Evolutionary conservation across 2,329 filamentous ascomycete species (phyloP).

Genomic region (Ceratocystis cacaofunesta): DNA sequence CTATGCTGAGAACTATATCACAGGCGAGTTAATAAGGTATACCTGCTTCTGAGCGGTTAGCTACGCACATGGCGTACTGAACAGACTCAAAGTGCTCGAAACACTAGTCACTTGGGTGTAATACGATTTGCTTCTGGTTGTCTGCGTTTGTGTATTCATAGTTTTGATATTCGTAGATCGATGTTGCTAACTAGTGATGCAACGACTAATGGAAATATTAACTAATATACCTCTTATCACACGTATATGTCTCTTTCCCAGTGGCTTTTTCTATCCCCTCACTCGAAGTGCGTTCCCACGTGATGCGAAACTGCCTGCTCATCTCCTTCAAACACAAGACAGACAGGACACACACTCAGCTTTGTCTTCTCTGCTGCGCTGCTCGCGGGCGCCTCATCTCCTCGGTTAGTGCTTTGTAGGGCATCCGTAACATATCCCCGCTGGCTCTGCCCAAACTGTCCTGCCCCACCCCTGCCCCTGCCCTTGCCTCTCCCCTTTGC

Average conservation of each 20-base stretch:
- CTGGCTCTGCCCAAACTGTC: neutral
- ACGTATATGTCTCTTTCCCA: neutral
- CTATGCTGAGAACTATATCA: neutral
- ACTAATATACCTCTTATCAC: neutral
- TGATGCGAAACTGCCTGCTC: constrained; percentile 53
- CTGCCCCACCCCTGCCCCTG: neutral
- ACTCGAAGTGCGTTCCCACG: constrained; percentile 41
- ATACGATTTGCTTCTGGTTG: neutral
- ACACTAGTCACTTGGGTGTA: neutral
- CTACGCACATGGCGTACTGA: neutral
- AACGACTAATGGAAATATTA: neutral
- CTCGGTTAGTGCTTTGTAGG: neutral
- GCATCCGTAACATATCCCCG: neutral
- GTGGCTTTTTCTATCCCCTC: neutral
- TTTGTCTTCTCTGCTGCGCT: neutral
- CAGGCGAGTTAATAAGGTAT: neutral
- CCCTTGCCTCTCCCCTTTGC: constrained; percentile 18
- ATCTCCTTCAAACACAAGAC: constrained; percentile 50
- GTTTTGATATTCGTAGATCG: neutral
- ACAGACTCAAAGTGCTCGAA: neutral
- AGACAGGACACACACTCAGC: constrained; percentile 45
- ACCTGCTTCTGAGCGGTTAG: neutral
- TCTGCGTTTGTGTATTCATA: neutral
- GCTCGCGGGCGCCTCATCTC: neutral
- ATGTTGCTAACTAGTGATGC: neutral